Conservation (phyloP, 257 asterid species). For the Forsythia suspensa region DNA sequence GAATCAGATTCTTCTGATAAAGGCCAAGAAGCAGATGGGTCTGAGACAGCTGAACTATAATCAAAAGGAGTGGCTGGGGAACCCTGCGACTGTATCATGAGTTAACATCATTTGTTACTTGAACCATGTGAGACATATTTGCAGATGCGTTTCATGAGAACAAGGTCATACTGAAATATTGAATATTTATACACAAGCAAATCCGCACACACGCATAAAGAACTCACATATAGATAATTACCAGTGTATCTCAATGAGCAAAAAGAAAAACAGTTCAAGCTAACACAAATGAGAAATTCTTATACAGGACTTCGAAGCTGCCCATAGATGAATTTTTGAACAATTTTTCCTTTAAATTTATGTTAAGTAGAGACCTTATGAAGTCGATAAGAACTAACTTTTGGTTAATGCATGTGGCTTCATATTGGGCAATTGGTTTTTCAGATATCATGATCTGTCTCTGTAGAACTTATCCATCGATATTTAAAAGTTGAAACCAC, state of each 20-base stretch:
- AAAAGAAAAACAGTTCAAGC: slow-evolving; percentile 1
- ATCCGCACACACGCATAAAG: background rate
- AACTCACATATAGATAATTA: background rate
- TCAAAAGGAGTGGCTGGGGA: slow-evolving; percentile 68
- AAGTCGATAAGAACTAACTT: background rate
- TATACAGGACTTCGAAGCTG: background rate
- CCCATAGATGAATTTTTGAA: background rate
- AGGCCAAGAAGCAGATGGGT: slow-evolving; percentile 39
- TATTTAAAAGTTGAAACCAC: background rate
- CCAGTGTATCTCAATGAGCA: background rate
- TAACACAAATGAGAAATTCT: background rate
- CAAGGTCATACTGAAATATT: background rate
- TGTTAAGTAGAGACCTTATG: background rate
- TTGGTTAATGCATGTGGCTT: background rate
- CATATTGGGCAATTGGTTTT: background rate
- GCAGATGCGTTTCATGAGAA: background rate
- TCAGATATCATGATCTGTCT: background rate
- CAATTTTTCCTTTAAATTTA: background rate
- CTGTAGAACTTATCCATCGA: background rate
- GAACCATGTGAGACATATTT: background rate
- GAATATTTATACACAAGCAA: background rate
- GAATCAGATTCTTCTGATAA: slow-evolving; percentile 53
- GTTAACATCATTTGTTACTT: background rate
- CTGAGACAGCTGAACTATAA: slow-evolving; percentile 38
- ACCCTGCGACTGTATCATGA: slow-evolving; percentile 51